A percentile compares a stretch with the other conserved stretches of the same genome.
Conservation (phyloP, 2,329 filamentous ascomycete species). For the Aspergillus floridensis region DNA sequence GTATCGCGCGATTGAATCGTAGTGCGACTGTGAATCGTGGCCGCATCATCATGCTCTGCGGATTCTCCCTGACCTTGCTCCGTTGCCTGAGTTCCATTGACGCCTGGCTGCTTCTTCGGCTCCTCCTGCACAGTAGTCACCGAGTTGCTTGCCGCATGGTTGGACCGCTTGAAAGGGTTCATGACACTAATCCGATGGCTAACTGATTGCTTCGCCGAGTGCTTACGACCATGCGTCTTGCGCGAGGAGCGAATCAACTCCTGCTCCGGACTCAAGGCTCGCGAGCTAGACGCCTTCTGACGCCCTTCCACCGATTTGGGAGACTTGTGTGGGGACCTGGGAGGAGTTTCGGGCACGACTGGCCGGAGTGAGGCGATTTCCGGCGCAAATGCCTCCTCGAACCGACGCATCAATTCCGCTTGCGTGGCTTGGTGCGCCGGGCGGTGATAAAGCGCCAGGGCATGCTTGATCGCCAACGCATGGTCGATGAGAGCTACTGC, state of each 20-base stretch:
- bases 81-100: conserved; percentile 16
- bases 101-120: conserved; percentile 21
- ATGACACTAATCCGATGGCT: conserved; percentile 44
- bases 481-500: conserved; percentile 86
- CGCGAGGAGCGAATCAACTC: conserved; percentile 35
- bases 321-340: conserved; percentile 42
- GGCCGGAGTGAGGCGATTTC: conserved; percentile 64
- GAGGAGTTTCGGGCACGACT: conserved; percentile 38
- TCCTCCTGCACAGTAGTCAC: conserved; percentile 34
- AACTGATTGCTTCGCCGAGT: conserved; percentile 38
- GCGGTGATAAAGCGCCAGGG: conserved; percentile 65
- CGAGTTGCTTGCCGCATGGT: conserved; percentile 37
- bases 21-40: conserved; percentile 37
- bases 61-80: conserved; percentile 14
- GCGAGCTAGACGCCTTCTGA: conserved; percentile 23
- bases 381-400: conserved; percentile 52
- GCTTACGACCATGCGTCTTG: conserved; percentile 30
- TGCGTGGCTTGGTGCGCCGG: conserved; percentile 53
- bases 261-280: conserved; percentile 37
- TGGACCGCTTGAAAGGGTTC: conserved; percentile 44
- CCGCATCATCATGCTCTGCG: conserved; percentile 34
- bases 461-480: conserved; percentile 80
- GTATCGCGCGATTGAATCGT: conserved; percentile 36
- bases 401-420: conserved; percentile 37
- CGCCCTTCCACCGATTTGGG: conserved; percentile 27